Evolutionary conservation across 2,329 filamentous ascomycete species (phyloP).

Genomic region (Epichloe sibirici): DNA sequence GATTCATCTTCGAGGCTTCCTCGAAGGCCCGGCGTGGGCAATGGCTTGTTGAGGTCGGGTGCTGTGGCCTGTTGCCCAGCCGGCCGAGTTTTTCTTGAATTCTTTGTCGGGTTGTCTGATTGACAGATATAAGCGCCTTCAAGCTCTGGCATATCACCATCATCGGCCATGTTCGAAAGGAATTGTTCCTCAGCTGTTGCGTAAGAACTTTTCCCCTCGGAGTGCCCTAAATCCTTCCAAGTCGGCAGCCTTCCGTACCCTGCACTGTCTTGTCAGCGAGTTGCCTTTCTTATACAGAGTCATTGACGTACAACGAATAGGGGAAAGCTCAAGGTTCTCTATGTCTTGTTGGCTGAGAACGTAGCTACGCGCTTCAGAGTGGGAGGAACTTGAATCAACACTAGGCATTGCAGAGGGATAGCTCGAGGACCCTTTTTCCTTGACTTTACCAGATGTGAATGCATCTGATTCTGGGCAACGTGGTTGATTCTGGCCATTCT

Average conservation of each 20-base stretch:
- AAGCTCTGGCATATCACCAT: background rate
- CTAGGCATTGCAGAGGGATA: conserved; percentile 23
- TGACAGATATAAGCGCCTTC: background rate
- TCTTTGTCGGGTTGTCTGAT: background rate
- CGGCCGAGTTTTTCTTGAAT: background rate
- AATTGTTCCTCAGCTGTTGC: conserved; percentile 13
- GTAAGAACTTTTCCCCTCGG: conserved; percentile 15
- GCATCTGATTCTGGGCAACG: background rate
- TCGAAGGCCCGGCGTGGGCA: background rate
- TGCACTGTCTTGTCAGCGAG: conserved; percentile 4
- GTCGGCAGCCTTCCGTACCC: conserved; percentile 13
- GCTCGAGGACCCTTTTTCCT: conserved; percentile 19
- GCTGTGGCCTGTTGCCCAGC: background rate
- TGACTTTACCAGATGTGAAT: conserved; percentile 2
- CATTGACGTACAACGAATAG: conserved; percentile 20
- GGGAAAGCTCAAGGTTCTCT: conserved; percentile 22
- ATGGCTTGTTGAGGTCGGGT: background rate
- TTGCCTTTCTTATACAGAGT: background rate
- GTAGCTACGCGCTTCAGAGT: conserved; percentile 16
- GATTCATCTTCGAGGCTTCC: background rate
- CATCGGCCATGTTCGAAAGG: background rate
- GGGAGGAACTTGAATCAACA: conserved; percentile 20
- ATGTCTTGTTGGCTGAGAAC: conserved; percentile 20
- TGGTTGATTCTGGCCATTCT: background rate
- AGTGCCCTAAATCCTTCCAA: conserved; percentile 8